Conservation (phyloP, 495 filamentous ascomycete species). For the Talaromyces nanjingensis region DNA sequence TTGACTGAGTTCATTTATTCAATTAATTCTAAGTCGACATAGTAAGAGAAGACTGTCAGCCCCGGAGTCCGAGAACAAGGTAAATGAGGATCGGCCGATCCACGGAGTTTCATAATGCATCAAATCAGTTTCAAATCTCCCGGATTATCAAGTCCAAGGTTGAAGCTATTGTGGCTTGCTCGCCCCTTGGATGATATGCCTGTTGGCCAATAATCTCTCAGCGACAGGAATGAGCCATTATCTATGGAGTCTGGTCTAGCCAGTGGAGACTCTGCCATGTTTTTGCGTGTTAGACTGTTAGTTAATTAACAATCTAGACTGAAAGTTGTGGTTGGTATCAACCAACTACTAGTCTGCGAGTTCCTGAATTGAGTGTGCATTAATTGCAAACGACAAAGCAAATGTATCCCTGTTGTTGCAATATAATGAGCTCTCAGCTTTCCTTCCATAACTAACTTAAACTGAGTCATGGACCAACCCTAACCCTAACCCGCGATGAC, state of each 20-base stretch:
- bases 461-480: not conserved
- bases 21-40: no score
- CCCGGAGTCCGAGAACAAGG: no score
- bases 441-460: no score
- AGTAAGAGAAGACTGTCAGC: no score
- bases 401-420: not conserved
- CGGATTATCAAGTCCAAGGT: not conserved
- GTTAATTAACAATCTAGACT: no score
- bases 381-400: not conserved
- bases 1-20: no score
- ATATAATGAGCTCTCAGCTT: no score
- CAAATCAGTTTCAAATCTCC: not conserved
- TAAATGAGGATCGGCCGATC: not conserved
- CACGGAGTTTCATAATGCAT: not conserved
- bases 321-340: no score
- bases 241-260: not conserved
- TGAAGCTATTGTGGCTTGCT: conserved; percentile 1
- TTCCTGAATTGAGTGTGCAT: no score
- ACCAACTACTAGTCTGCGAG: no score
- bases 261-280: not conserved
- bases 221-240: not conserved
- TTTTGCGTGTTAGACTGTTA: not conserved
- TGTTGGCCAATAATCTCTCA: not conserved
- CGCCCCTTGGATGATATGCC: not conserved
- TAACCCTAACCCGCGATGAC: not conserved